Conservation (phyloP, 2,329 filamentous ascomycete species). For the Nemania diffusa region DNA sequence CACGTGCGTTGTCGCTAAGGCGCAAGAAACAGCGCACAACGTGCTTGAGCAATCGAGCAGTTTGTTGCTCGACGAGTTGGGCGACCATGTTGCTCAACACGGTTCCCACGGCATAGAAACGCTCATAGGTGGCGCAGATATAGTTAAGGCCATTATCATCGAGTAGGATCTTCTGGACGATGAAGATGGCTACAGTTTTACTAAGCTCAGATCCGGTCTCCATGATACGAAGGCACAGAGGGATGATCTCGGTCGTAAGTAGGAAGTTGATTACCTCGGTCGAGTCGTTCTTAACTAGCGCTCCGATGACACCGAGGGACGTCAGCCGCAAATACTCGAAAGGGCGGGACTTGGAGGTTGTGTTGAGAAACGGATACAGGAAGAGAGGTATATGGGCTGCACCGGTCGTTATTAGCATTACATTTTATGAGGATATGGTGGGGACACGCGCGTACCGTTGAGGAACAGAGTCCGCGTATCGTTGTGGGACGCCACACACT, state of each 20-base stretch:
- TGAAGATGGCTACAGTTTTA: slow-evolving; percentile 99
- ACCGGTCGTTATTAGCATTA: slow-evolving; percentile 19
- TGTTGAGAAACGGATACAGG: slow-evolving; percentile 98
- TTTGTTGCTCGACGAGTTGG: slow-evolving; percentile 97
- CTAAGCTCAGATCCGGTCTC: slow-evolving; percentile 97
- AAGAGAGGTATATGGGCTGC: slow-evolving; percentile 96
- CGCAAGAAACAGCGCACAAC: slow-evolving; percentile 96
- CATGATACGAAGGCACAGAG: slow-evolving; percentile 97
- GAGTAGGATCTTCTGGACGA: slow-evolving; percentile 97
- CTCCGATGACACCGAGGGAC: slow-evolving; percentile 94
- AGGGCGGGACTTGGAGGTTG: slow-evolving; percentile 95
- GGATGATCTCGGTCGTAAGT: slow-evolving; percentile 97
- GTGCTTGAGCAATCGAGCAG: slow-evolving; percentile 93
- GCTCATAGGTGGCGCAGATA: slow-evolving; percentile 98
- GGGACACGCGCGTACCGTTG: slow-evolving; percentile 71
- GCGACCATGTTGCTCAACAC: slow-evolving; percentile 99
- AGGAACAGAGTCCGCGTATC: slow-evolving; percentile 94
- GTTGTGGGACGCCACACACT: slow-evolving; percentile 97
- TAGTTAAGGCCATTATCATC: slow-evolving; percentile 98
- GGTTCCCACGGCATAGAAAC: slow-evolving; percentile 97
- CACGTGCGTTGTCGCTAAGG: slow-evolving; percentile 94
- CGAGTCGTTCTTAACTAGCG: slow-evolving; percentile 97
- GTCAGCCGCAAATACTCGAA: slow-evolving; percentile 98
- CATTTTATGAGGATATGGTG: background rate
- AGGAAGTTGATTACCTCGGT: slow-evolving; percentile 99